These are phyloP conservation scores for Saccharomycopsis amapae DNA, from an alignment of 805 yeast species.

Conservation along the genomic window DNA sequence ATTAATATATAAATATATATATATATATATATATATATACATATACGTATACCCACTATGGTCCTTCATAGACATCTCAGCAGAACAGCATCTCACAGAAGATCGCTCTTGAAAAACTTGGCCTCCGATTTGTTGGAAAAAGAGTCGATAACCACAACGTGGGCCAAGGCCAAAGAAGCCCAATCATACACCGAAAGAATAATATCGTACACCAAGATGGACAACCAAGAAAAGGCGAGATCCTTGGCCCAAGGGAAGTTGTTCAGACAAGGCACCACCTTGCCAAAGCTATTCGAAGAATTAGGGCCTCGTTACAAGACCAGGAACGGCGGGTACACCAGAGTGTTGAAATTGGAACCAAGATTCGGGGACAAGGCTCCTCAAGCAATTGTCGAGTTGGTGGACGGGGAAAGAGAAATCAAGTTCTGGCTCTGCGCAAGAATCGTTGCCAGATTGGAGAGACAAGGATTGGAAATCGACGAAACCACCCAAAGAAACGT, in stretches of 20 bases:
- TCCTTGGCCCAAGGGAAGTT: slow-evolving; percentile 35
- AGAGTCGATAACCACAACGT: slow-evolving; percentile 66
- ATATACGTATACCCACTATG: background rate
- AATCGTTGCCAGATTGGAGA: slow-evolving; percentile 71
- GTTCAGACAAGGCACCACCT: slow-evolving; percentile 40
- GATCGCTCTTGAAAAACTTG: slow-evolving; percentile 54
- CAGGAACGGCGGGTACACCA: slow-evolving; percentile 77
- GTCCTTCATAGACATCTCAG: slow-evolving; percentile 17
- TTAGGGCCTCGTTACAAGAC: slow-evolving; percentile 54
- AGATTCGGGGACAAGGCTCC: slow-evolving; percentile 87
- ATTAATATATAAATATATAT: background rate
- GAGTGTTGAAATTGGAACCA: slow-evolving; percentile 77
- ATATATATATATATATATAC: background rate
- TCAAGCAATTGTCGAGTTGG: slow-evolving; percentile 80
- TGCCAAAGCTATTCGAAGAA: slow-evolving; percentile 62
- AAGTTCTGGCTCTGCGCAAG: slow-evolving; percentile 74
- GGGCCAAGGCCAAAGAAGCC: slow-evolving; percentile 67
- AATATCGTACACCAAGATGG: slow-evolving; percentile 37
- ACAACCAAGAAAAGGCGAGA: slow-evolving; percentile 27
- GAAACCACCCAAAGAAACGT: slow-evolving; percentile 50
- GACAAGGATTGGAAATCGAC: slow-evolving; percentile 50
- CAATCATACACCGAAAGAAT: slow-evolving; percentile 56
- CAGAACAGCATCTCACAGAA: slow-evolving; percentile 44
- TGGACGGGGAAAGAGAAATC: slow-evolving; percentile 65
- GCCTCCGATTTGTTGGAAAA: slow-evolving; percentile 62